Percentiles rank a stretch among this genome's conserved stretches.
Conservation (phyloP, 495 filamentous ascomycete genomes). For the Halenospora varia region DNA sequence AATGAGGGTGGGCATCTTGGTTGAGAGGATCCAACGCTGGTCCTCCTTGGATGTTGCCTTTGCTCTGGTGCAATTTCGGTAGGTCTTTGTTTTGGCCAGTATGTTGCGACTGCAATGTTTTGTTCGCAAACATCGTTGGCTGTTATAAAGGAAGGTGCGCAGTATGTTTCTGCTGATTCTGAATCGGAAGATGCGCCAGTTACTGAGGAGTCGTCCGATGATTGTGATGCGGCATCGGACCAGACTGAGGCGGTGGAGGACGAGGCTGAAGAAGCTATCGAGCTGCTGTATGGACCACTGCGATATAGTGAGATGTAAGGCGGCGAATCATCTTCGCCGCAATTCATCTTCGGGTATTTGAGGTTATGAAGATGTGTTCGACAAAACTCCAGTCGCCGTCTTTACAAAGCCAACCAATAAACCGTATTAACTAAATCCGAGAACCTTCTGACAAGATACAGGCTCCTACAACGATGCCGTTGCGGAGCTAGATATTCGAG, state of each 20-base stretch:
- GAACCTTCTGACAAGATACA: conserved; percentile 26
- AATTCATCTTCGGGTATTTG: conserved; percentile 46
- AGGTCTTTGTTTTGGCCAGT: conserved; percentile 28
- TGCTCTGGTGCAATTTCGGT: conserved; percentile 56
- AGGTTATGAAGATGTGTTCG: conserved; percentile 23
- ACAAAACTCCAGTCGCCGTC: conserved; percentile 50
- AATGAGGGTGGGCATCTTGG: conserved; percentile 71
- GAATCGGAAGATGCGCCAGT: conserved; percentile 45
- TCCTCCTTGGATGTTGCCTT: conserved; percentile 80
- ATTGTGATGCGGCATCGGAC: conserved; percentile 66
- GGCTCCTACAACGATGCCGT: conserved; percentile 21
- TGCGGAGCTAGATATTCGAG: conserved; percentile 35
- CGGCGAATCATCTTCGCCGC: conserved; percentile 39
- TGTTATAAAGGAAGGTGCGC: conserved; percentile 30
- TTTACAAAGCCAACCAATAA: conserved; percentile 44
- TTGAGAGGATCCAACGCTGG: conserved; percentile 48
- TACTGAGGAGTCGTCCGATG: conserved; percentile 45
- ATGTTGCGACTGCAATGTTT: conserved; percentile 21
- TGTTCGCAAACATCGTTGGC: conserved; percentile 26
- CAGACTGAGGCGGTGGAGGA: conserved; percentile 76
- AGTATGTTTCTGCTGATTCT: conserved; percentile 39
- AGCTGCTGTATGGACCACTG: conserved; percentile 60
- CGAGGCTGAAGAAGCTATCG: conserved; percentile 66
- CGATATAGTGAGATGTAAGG: conserved; percentile 37
- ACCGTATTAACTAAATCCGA: conserved; percentile 34